Evolutionary conservation across 257 asterid species (phyloP), one percentile per base, ranked within the genome.

Genomic region (Solanum gracilifrons): DNA sequence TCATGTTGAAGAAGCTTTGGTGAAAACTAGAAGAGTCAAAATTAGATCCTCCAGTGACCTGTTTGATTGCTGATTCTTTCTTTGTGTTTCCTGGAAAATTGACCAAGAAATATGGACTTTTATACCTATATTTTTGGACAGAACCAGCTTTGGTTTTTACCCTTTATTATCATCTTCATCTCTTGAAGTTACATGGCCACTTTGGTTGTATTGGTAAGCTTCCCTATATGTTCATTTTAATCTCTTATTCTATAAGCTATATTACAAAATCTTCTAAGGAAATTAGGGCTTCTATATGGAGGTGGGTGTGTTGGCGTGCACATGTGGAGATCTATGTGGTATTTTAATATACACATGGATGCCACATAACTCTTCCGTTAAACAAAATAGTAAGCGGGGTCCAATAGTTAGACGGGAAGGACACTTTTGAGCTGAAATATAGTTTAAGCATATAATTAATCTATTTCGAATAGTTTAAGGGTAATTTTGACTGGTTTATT

Each of bases 11-110:
- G 94, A 91, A 39, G 89, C 89, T 13, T 37, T 93, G 66, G 39
- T 87, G 80, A 86, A 74, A 43, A 89, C 87, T 25, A 55, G 89
- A 7, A 7, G 82, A 62, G 75, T 43, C 74, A 5, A 82, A 18
- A 64, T 3, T 41, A 85, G 82, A 87, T 2, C 92, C 94, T 55
- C 75, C 82, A 4, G 94, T 93, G 10, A 88, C 37, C 73, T 93
- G 93, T 43, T 88, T 93, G 90, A 92, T 93, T 76, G 93, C 94
- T 5, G 94, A 93, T 86, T 89, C 94, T 2, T 92, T 89, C 86
- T 92, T 90, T 16, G 94, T 91, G 35, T 91, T 92, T 89, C 94
- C 94, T 0, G 94, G 94, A 16, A 87, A 88, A 86, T 27, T 92
- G 79, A 92, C 94, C 0, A 91, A 89, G 92, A 90, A 92, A 88